phyloP scores from a whole-genome alignment of 129 eudicot genomes.

The Saposhnikovia divaricata region DNA sequence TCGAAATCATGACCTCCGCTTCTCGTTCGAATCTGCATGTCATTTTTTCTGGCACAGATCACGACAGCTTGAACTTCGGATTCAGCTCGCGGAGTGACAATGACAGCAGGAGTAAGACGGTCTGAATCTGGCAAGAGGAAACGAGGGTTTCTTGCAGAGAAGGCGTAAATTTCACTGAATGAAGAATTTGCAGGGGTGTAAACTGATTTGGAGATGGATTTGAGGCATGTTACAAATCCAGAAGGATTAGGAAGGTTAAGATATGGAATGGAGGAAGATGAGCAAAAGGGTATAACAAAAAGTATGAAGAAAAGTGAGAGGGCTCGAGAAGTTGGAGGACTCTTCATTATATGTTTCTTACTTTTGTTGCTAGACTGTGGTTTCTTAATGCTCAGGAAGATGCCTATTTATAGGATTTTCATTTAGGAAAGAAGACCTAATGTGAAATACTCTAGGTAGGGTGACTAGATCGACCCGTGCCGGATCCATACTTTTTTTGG shows the following conservation, averaged over 20 bases:
- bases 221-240: not conserved
- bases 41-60: not conserved
- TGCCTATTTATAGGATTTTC: too few species aligned
- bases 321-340: not conserved
- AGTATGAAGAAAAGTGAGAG: not conserved
- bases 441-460: too few species aligned
- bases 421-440: too few species aligned
- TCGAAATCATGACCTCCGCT: conserved; percentile 9
- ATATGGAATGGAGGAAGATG: not conserved
- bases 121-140: not conserved
- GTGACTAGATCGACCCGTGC: too few species aligned
- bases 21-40: not conserved
- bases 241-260: not conserved
- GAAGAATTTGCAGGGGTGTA: not conserved
- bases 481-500: too few species aligned
- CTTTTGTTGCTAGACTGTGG: not conserved
- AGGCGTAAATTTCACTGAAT: not conserved
- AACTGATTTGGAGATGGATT: not conserved
- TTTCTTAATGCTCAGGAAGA: too few species aligned
- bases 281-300: not conserved
- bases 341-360: not conserved
- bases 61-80: not conserved
- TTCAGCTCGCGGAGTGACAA: not conserved
- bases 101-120: conserved; percentile 3
- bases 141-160: not conserved